Base-by-base conservation (phyloP, 768 basidiomycete genomes). In the Tricholoma saponaceum region DNA sequence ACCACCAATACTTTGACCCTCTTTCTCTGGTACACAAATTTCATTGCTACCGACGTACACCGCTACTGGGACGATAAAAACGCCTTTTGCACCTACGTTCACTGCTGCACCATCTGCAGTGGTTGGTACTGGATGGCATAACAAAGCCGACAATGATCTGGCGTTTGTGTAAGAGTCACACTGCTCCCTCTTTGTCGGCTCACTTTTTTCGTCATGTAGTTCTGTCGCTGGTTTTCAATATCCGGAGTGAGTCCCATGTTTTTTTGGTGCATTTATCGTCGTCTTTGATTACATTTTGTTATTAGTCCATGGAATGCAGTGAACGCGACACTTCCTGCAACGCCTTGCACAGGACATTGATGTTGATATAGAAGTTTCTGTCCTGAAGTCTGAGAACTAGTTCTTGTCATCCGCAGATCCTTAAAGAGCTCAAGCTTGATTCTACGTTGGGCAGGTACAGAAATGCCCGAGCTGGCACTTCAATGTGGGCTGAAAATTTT, bases 61-160 rank as follows among this genome's bases (percentile, higher is more conserved):
- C 5, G 76, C 83, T 4, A 90, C 90, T 3, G 88, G 89, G 18
- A 64, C 77, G 4, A 66, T 90, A 56, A 79, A 82, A 56, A 85
- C 86, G 20, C 74, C 90, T 30, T 77, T 80, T 41, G 82, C 74
- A 33, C 87, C 87, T 13, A 85, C 83, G 10, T 86, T 87, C 67
- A 82, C 85, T 3, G 70, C 79, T 28, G 81, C 81, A 10, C 79
- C 82, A 20, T 76, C 76, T 28, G 76, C 78, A 5, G 69, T 64
- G 30, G 82, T 81, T 4, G 94, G 93, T 4, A 75, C 72, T 33
- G 94, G 94, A 39, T 96, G 94, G 94, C 74, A 75, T 56, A 87
- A 93, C 67, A 59, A 82, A 14, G 72, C 75, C 4, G 95, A 96
- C 71, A 85, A 76, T 10, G 77, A 68, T 12, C 67, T 72, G 25